Base-by-base conservation (phyloP, 2,329 filamentous ascomycete species). In the Scytalidium lignicola region DNA sequence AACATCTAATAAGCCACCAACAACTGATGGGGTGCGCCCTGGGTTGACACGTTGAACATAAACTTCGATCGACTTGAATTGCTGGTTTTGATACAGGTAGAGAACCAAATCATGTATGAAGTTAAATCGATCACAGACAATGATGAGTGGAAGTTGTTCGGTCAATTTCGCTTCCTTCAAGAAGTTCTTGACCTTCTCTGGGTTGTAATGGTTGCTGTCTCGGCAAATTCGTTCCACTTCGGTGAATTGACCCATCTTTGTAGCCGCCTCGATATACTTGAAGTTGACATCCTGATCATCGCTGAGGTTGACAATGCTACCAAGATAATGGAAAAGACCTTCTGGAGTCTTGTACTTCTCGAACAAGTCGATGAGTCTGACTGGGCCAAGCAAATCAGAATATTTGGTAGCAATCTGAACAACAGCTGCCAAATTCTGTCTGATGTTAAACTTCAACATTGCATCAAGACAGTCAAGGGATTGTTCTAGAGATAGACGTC, bases 101-200 rank as follows among this genome's bases (percentile, higher is more conserved):
- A 99, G 80, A 41, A 99, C 90, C 64, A 99, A 72, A 64, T 99
- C 93, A 65, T 99, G 93, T 40, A 97, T 90, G 64, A 99, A 96
- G 74, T 97, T 95, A 80, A 95, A 96, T n/a, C 92, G 89, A 66
- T 99, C 93, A 72, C 95, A 99, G 51, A 99, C 90, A 60, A 97
- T 96, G 71, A 99, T 99, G 48, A 99, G 76, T 41, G 93, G 93
- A 41, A 99, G 79, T 72, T 96, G 92, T 69, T 99, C 93, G 2
- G 86, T 84, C 41, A 99, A 76, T 58, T 85, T 87, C 48, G 93
- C 92, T 68, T 99, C 95, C 74, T 99, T 99, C 54, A 99, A 75
- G 81, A 97, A 99, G 75, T 99, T 99, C 79, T 96, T 96, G 50
- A 96, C 90, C 76, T 96, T 95, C 70, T 96, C 90, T 0, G 90